Conservation (phyloP, 2,329 filamentous ascomycete genomes). For the Dothistroma pini region DNA sequence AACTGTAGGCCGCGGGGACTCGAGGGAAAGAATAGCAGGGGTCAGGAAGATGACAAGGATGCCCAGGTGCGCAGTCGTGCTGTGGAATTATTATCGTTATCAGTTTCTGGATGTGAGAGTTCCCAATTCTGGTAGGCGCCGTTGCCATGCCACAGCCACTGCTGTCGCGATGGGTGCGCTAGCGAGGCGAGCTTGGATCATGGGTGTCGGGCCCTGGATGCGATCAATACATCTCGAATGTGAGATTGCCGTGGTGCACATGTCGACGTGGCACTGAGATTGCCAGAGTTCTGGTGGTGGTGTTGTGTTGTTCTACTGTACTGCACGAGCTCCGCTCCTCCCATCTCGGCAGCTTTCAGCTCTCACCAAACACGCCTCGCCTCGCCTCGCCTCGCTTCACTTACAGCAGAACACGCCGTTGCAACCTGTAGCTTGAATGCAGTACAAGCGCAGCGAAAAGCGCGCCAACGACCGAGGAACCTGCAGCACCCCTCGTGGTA, state of each 20-base stretch:
- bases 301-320: not conserved
- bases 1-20: not conserved
- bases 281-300: not conserved
- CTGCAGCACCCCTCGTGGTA: not conserved
- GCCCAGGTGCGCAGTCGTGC: not conserved
- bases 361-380: not conserved
- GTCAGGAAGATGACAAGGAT: not conserved
- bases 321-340: not conserved
- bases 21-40: not conserved
- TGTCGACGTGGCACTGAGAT: not conserved
- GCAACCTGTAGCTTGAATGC: not conserved
- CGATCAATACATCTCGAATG: not conserved
- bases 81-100: not conserved
- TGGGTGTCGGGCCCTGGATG: not conserved
- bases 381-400: not conserved
- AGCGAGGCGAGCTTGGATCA: not conserved
- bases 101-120: not conserved
- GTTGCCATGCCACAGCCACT: not conserved
- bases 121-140: not conserved
- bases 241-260: not conserved
- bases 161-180: not conserved
- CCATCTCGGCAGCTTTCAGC: not conserved
- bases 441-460: not conserved
- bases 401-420: not conserved
- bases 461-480: too few relatives aligned